These are phyloP conservation scores for Globisporangium sylvaticum DNA, from an alignment of 352 stramenopile species.

Conservation along the genomic window DNA sequence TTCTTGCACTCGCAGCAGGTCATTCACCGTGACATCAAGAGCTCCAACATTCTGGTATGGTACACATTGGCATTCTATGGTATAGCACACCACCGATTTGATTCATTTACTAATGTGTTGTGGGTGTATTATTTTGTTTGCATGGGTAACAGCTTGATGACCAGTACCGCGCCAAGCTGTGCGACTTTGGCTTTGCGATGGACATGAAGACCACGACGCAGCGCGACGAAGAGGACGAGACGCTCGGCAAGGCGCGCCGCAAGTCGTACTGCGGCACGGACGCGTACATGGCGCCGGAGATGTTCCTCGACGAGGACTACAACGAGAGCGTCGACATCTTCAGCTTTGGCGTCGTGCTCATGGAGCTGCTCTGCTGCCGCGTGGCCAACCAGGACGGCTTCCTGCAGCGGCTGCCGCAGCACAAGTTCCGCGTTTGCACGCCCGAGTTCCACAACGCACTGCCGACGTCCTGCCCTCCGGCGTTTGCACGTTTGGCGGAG, in stretches of 20 bases:
- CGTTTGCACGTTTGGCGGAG: constrained; percentile 57
- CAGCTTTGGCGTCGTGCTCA: constrained; percentile 84
- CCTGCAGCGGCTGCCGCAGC: constrained; percentile 74
- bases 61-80: not conserved
- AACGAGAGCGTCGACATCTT: constrained; percentile 84
- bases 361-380: constrained; percentile 83
- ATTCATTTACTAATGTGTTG: no score
- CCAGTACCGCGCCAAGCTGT: constrained; percentile 68
- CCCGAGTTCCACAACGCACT: constrained; percentile 69
- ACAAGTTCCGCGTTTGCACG: constrained; percentile 66
- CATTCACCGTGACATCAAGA: constrained; percentile 87
- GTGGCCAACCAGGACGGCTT: constrained; percentile 77
- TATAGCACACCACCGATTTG: no score
- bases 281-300: constrained; percentile 81
- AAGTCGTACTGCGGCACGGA: constrained; percentile 88
- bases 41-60: constrained; percentile 74
- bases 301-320: constrained; percentile 85
- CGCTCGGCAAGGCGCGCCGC: constrained; percentile 35
- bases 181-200: constrained; percentile 83
- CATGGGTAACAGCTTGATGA: constrained; percentile 42
- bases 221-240: constrained; percentile 22
- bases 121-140: no score
- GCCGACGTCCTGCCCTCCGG: constrained; percentile 50
- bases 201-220: constrained; percentile 44
- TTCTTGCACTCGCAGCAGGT: constrained; percentile 92